Conservation (phyloP, 1,284 basidiomycete species). For the Xerocomus tenax region DNA sequence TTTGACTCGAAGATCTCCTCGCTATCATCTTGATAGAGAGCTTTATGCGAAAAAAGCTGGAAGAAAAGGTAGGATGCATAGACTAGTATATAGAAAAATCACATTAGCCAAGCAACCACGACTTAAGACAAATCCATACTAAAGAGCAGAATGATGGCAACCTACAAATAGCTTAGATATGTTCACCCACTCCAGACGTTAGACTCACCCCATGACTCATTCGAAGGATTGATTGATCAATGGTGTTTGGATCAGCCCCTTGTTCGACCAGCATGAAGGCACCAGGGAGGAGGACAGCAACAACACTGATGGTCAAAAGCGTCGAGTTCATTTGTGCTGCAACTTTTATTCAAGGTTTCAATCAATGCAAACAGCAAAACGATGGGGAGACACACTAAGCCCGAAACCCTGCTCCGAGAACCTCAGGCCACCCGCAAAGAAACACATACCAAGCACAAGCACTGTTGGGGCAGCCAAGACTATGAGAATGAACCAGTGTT, state of each 20-base stretch:
- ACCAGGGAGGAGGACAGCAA: conserved; percentile 73
- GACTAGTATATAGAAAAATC: conserved; percentile 34
- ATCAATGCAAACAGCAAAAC: conserved; percentile 2
- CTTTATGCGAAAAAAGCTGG: conserved; percentile 79
- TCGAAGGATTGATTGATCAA: conserved; percentile 49
- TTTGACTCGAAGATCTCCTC: conserved; percentile 25
- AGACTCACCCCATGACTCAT: conserved; percentile 70
- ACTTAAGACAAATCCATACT: conserved; percentile 38
- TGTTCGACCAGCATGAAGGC: conserved; percentile 45
- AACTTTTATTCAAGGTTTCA: conserved; percentile 35
- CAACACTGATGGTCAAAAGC: conserved; percentile 69
- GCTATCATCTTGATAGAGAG: conserved; percentile 54
- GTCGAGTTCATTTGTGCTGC: conserved; percentile 75
- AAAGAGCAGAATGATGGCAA: conserved; percentile 71
- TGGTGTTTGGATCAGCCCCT: conserved; percentile 23
- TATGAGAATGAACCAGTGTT: background rate
- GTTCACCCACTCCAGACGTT: background rate
- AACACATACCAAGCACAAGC: conserved; percentile 68
- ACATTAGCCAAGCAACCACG: conserved; percentile 1
- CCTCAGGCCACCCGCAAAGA: conserved; percentile 69
- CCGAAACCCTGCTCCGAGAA: conserved; percentile 75
- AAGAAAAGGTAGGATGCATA: conserved; percentile 73
- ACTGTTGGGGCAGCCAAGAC: conserved; percentile 33
- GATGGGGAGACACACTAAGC: conserved; percentile 38
- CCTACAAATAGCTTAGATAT: conserved; percentile 34